Evolutionary conservation across 1,139 yeast genomes (phyloP).

Genomic region (Protomyces arabidopsidicola): DNA sequence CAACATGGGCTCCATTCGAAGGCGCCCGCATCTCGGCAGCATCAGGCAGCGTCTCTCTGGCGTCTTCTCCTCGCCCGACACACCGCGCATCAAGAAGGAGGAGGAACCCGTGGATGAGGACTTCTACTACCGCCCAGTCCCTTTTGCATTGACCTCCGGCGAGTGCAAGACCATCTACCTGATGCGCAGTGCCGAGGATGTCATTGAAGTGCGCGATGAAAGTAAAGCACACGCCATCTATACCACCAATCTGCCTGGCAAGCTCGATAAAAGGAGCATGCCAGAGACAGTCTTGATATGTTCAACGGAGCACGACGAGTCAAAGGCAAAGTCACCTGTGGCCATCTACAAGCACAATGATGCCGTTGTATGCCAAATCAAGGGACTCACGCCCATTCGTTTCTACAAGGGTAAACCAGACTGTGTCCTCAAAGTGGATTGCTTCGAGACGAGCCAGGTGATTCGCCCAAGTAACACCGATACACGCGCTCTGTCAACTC

Average conservation of each 20-base stretch:
- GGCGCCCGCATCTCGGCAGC: conserved; percentile 4
- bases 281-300: conserved; percentile 7
- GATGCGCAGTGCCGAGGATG: conserved; percentile 5
- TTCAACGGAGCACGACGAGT: background rate
- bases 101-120: background rate
- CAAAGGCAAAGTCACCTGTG: background rate
- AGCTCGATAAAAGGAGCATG: background rate
- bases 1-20: background rate
- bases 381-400: conserved; percentile 16
- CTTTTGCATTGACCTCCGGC: conserved; percentile 1
- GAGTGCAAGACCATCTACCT: conserved; percentile 3
- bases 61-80: conserved; percentile 1
- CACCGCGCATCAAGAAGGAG: background rate
- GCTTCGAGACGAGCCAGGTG: conserved; percentile 11
- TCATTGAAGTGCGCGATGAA: conserved; percentile 6
- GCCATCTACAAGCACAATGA: background rate
- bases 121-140: conserved; percentile 13
- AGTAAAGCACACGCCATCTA: conserved; percentile 3
- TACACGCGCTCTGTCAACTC: background rate
- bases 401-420: conserved; percentile 18
- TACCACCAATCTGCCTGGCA: conserved; percentile 9
- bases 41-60: conserved; percentile 12
- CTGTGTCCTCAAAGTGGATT: conserved; percentile 18
- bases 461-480: background rate
- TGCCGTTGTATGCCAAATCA: conserved; percentile 5